phyloP scores from a whole-genome alignment of 805 yeast genomes.

The Jamesozyma rosinii region DNA sequence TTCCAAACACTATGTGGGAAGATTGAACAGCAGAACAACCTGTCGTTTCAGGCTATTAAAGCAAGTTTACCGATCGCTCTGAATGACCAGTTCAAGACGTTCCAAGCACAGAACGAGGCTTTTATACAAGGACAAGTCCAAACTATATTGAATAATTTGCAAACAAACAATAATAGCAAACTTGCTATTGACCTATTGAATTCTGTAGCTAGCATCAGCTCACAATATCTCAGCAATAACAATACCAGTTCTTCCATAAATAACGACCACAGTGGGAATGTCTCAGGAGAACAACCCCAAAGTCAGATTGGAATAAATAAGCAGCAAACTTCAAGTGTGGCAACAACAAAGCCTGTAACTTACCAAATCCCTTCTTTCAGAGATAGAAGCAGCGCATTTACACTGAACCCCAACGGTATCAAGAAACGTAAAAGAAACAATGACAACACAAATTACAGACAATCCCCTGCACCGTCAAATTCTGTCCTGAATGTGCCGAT shows the following conservation, averaged over 20 bases:
- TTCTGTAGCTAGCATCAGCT: conserved; percentile 25
- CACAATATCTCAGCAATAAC: conserved; percentile 18
- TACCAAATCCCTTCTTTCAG: conserved; percentile 3
- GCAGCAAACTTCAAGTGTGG: conserved; percentile 1
- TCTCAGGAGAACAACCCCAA: not conserved
- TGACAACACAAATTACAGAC: not conserved
- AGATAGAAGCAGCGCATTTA: conserved; percentile 14
- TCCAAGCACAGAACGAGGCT: conserved; percentile 4
- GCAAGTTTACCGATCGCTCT: conserved; percentile 2
- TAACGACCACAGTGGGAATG: not conserved
- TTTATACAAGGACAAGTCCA: conserved; percentile 1
- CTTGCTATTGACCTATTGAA: conserved; percentile 24
- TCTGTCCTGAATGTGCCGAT: not conserved
- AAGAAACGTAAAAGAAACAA: conserved; percentile 19
- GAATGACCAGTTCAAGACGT: conserved; percentile 4
- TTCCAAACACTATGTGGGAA: conserved; percentile 19
- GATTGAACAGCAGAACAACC: conserved; percentile 17
- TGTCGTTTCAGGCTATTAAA: conserved; percentile 1
- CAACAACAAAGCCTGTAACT: not conserved
- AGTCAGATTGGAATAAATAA: conserved; percentile 1
- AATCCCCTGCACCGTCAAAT: not conserved
- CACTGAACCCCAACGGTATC: conserved; percentile 28
- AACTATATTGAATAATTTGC: not conserved
- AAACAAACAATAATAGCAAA: not conserved
- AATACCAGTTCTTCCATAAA: not conserved